Conservation (phyloP, 2,329 filamentous ascomycete species). For the Neoascochyta sp. region DNA sequence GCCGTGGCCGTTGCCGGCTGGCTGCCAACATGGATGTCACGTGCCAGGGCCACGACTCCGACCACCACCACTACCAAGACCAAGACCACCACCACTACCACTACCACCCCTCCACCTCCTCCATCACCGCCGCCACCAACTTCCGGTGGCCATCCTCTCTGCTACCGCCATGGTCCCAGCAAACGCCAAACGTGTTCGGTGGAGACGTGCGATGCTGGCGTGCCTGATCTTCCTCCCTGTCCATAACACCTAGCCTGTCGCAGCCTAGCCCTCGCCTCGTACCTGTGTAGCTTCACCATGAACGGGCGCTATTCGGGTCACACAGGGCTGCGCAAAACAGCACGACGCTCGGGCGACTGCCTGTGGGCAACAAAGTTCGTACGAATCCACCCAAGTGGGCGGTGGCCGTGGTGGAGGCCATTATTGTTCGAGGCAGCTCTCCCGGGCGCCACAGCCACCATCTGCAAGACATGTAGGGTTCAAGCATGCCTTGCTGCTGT, state of each 20-base stretch:
- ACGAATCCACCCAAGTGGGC: slow-evolving; percentile 11
- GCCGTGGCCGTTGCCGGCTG: too few relatives aligned
- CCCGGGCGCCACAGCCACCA: slow-evolving; percentile 8
- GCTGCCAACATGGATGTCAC: too few relatives aligned
- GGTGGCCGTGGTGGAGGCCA: slow-evolving; percentile 5
- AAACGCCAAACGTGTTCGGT: slow-evolving; percentile 20
- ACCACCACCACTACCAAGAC: too few relatives aligned
- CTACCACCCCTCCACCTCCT: too few relatives aligned
- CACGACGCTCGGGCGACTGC: slow-evolving; percentile 6
- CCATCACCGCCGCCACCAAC: too few relatives aligned
- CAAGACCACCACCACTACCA: too few relatives aligned
- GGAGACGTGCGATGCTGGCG: slow-evolving; percentile 17
- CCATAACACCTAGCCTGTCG: slow-evolving; percentile 9
- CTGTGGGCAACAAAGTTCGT: slow-evolving; percentile 11
- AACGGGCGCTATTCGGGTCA: slow-evolving; percentile 16
- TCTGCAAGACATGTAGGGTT: too few relatives aligned
- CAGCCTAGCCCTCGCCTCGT: slow-evolving; percentile 12
- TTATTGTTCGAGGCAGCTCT: slow-evolving; percentile 8
- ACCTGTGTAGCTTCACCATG: slow-evolving; percentile 15
- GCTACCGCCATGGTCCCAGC: slow-evolving; percentile 5
- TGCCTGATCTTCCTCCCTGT: slow-evolving; percentile 19
- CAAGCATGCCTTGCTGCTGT: too few relatives aligned
- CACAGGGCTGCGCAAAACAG: slow-evolving; percentile 4
- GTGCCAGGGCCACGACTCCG: too few relatives aligned
- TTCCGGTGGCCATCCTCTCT: slow-evolving; percentile 3